Evolutionary conservation across 805 yeast genomes (phyloP), one percentile per base, ranked within the genome.

Genomic region (Candida endomychidarum): DNA sequence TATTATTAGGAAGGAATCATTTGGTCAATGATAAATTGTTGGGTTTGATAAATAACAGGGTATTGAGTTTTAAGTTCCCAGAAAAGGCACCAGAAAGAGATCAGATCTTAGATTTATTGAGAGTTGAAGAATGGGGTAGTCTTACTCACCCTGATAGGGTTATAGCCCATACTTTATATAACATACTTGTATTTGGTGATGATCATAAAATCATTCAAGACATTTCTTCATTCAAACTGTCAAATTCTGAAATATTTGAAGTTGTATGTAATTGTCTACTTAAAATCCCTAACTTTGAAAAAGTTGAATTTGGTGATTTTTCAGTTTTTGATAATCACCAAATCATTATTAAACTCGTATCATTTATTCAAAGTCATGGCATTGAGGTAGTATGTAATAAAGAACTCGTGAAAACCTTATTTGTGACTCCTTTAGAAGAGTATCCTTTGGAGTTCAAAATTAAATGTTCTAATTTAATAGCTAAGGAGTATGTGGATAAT

Each of bases 391-490:
- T 3, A 8, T 4, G 23, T 6, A 6, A 22, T 2, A 14, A 19
- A 9, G n/a, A 9, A n/a, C 43, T 50, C 10, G 45, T 46, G 4
- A 21, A 40, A n/a, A 34, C 31, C 5, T 31, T 51, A 7, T 16
- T 46, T 8, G 17, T 38, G 4, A 25, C 42, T 5, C 15, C 34
- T 5, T 12, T 23, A 4, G 16, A 20, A 14, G 8, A 21, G 8
- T 48, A 38, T 12, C 42, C 55, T 5, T 41, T 38, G 11, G 43
- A 42, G 2, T 57, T 54, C 38, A 43, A 41, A 21, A n/a, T 40
- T 5, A 60, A 64, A 65, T 38, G 54, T 26, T 52, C 57, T 4
- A 40, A 24, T 8, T 19, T 30, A 12, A 31, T 38, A n/a, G 25
- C 37, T 19, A 25, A 24, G 3, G 36, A 38, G 19, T 38, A 27